phyloP scores from a whole-genome alignment of 345 rosid species.

The Physaria fendleri region DNA sequence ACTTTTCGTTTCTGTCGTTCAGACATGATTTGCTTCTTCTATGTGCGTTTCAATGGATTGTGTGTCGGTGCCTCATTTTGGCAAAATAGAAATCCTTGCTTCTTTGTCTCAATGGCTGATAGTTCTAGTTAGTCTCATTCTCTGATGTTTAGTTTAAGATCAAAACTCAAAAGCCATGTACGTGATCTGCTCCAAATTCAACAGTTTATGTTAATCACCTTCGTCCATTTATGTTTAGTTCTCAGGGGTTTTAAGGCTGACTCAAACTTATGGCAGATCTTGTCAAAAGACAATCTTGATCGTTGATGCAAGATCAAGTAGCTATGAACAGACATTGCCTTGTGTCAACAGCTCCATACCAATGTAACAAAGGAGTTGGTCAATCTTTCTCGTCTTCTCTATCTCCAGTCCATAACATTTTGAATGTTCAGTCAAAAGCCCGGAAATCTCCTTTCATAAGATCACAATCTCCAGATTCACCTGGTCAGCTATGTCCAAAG shows the following conservation, averaged over 20 bases:
- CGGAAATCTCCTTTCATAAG: slow-evolving; percentile 37
- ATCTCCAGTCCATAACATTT: no score
- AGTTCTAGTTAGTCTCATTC: background rate
- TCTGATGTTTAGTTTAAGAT: background rate
- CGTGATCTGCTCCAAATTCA: background rate
- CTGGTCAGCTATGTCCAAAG: slow-evolving; percentile 38
- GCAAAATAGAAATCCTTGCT: background rate
- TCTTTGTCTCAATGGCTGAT: slow-evolving; percentile 3
- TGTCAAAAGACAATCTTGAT: background rate
- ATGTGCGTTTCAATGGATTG: background rate
- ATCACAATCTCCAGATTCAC: slow-evolving; percentile 39
- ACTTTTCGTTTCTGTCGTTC: no score
- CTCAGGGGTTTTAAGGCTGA: background rate
- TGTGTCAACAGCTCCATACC: no score
- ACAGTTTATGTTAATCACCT: background rate
- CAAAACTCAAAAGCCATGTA: background rate
- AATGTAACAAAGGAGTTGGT: slow-evolving; percentile 28
- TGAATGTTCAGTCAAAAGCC: no score
- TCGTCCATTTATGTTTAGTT: no score
- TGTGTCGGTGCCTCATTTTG: slow-evolving; percentile 5
- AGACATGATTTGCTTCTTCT: no score
- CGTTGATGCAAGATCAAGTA: slow-evolving; percentile 10
- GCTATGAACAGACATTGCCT: no score
- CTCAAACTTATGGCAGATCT: slow-evolving; percentile 1
- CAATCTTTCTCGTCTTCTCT: slow-evolving; percentile 29